phyloP scores from a whole-genome alignment of 1,284 basidiomycete genomes.

The Puccinia hordei region DNA sequence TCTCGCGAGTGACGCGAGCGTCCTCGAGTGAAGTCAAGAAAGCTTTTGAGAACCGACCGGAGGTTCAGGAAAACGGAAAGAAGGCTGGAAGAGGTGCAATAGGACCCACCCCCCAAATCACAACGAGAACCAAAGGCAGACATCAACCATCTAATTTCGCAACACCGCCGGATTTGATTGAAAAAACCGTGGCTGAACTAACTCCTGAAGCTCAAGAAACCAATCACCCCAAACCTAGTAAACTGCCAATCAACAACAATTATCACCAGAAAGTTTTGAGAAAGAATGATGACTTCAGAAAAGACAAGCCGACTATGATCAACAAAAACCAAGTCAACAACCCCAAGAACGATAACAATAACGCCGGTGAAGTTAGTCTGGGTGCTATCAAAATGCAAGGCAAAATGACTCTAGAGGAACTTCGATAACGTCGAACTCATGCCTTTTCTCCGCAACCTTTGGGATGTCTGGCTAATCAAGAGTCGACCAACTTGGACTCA shows the following conservation, averaged over 20 bases:
- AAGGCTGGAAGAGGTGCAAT: background rate
- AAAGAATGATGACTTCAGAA: slow-evolving; percentile 10
- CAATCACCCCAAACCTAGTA: background rate
- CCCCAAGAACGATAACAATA: background rate
- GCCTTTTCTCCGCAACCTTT: background rate
- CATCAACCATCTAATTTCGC: slow-evolving; percentile 1
- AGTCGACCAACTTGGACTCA: too few species aligned
- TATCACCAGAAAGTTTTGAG: background rate
- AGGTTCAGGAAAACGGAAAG: too few species aligned
- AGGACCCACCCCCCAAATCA: background rate
- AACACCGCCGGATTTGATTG: background rate
- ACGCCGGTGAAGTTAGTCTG: slow-evolving; percentile 35
- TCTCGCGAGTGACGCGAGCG: slow-evolving; percentile 30
- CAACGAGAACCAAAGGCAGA: background rate
- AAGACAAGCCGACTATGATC: background rate
- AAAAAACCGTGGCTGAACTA: background rate
- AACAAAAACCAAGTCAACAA: background rate
- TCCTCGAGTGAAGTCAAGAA: slow-evolving; percentile 35
- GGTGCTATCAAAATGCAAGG: slow-evolving; percentile 48
- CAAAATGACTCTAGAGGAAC: slow-evolving; percentile 43
- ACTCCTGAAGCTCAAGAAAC: background rate
- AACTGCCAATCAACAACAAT: background rate
- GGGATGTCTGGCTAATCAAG: background rate
- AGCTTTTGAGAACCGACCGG: background rate
- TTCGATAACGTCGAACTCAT: background rate